Percentiles rank a stretch among this genome's conserved stretches.
phyloP scores from a whole-genome alignment of 139 green algal species.

The Chlamydomonas sp. region DNA sequence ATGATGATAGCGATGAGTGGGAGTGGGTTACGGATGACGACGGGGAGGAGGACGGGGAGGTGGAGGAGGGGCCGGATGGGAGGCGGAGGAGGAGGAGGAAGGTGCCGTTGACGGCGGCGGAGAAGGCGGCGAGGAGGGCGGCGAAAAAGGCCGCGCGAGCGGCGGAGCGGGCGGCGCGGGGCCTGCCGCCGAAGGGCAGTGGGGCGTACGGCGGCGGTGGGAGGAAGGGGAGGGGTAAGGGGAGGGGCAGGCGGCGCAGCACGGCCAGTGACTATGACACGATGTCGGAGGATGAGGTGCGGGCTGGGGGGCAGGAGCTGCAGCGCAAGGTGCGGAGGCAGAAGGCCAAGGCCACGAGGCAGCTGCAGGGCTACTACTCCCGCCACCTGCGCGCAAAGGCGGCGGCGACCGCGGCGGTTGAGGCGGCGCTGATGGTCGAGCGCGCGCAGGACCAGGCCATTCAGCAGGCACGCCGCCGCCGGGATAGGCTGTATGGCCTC shows the following conservation, averaged over 20 bases:
- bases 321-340: neutral
- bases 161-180: neutral
- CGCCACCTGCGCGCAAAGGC: neutral
- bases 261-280: slow-evolving; percentile 20
- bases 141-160: too few relatives aligned
- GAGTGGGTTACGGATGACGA: neutral
- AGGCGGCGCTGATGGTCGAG: neutral
- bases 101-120: too few relatives aligned
- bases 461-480: too few relatives aligned
- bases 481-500: too few relatives aligned
- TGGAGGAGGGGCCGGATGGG: neutral
- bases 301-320: neutral
- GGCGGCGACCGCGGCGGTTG: neutral
- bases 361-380: slow-evolving; percentile 8
- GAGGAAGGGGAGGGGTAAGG: neutral
- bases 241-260: neutral
- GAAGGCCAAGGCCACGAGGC: neutral
- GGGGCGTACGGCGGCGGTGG: too few relatives aligned
- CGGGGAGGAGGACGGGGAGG: neutral
- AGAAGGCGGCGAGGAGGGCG: too few relatives aligned
- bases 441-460: neutral
- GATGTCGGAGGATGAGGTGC: slow-evolving; percentile 26
- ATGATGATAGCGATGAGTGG: neutral
- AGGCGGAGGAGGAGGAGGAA: neutral
- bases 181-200: neutral